Evolutionary conservation across 495 filamentous ascomycete genomes (phyloP).

Genomic region (Hypoxylon lienhwacheense): DNA sequence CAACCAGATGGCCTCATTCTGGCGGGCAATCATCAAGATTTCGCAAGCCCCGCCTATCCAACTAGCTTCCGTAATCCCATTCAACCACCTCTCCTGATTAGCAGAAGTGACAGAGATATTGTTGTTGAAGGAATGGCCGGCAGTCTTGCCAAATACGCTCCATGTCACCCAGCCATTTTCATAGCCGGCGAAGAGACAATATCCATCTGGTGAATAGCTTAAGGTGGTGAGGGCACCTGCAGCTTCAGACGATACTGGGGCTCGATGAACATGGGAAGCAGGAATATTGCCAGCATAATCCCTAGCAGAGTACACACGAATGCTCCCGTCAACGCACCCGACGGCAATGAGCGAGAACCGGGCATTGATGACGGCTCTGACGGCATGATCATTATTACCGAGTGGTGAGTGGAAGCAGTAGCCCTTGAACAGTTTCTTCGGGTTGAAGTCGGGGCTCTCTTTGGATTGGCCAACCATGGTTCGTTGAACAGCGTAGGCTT

Average conservation of each 20-base stretch:
- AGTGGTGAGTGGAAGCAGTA: constrained; percentile 85
- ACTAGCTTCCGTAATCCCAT: constrained; percentile 68
- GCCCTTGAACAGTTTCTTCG: constrained; percentile 78
- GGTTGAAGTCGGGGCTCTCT: constrained; percentile 40
- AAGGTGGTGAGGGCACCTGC: constrained; percentile 74
- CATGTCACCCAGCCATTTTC: constrained; percentile 92
- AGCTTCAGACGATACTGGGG: constrained; percentile 62
- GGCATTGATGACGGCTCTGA: constrained; percentile 83
- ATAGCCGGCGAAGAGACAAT: constrained; percentile 93
- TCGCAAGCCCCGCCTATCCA: constrained; percentile 91
- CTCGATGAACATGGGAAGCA: constrained; percentile 75
- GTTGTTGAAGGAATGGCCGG: constrained; percentile 75
- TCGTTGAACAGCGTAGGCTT: constrained; percentile 90
- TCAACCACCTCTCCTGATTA: constrained; percentile 79
- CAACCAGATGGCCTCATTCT: constrained; percentile 79
- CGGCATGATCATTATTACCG: constrained; percentile 59
- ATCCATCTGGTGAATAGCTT: constrained; percentile 92
- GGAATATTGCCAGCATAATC: constrained; percentile 94
- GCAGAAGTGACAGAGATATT: constrained; percentile 62
- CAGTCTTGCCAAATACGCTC: constrained; percentile 94
- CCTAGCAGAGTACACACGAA: constrained; percentile 83
- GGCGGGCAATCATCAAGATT: constrained; percentile 67
- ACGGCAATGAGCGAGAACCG: constrained; percentile 91
- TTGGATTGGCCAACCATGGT: constrained; percentile 27
- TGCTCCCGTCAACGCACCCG: constrained; percentile 75